Evolutionary conservation across 169 alveolate species (phyloP), one percentile per base, ranked within the genome.

Genomic region (Babesia caballi): DNA sequence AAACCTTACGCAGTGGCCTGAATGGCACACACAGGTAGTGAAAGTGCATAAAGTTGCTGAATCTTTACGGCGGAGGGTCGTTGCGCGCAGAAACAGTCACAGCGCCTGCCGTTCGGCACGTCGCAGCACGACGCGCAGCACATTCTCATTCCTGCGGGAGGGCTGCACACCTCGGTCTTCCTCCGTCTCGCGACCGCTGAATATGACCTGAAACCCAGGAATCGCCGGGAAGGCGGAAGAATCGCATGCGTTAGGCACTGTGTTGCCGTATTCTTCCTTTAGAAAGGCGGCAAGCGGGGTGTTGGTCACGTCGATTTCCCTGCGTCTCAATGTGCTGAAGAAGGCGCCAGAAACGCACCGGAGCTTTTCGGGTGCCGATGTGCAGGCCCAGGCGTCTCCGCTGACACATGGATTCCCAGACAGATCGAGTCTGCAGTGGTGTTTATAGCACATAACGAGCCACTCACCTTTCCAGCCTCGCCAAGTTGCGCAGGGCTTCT

Each of bases 391-490:
- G 23, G 25, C 19, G 23, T 23, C 61, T 21, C 35, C 35, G 17
- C 36, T 21, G 12, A 27, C 32, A 15, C 68, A 41, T 2, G 86
- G 86, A 30, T 78, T 78, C 23, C 70, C 58, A 3, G 76, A 54
- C 4, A 78, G 49, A 33, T 78, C 61, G 30, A 78, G 46, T 23
- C 86, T 78, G 49, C 15, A 63, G n/a, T 27, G 27, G 30, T 4
- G n/a, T 15, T 33, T 19, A 40, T n/a, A 23, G 23, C 12, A 35
- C 14, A 9, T 30, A 4, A 4, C 30, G 11, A 3, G 56, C 27
- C n/a, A 42, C 75, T 32, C n/a, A 78, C 86, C 86, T 58, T 78
- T 40, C 36, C 7, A 78, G 46, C 11, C 49, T n/a, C 5, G 30
- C 2, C 0, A 69, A 30, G 52, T 38, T 36, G 14, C 65, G 30